Conservation (phyloP, 345 rosid genomes). For the Capsella bursapastoris region DNA sequence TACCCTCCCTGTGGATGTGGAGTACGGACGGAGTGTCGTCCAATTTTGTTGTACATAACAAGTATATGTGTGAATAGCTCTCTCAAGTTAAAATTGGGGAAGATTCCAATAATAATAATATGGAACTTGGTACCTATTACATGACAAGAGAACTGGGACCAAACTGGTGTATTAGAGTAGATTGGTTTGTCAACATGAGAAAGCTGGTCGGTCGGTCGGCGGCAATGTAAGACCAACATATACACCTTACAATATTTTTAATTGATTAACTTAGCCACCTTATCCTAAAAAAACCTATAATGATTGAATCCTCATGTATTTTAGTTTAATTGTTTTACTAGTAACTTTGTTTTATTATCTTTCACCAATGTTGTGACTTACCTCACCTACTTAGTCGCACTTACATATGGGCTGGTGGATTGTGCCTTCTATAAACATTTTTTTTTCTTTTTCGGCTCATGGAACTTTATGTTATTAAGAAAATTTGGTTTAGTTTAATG, state of each 20-base stretch:
- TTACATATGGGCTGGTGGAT: background rate
- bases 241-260: conserved; percentile 8
- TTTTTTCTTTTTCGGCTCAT: background rate
- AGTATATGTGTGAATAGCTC: background rate
- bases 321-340: background rate
- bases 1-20: too few species aligned
- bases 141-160: conserved; percentile 38
- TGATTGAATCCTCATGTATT: background rate
- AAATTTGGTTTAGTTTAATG: background rate
- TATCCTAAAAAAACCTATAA: background rate
- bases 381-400: conserved; percentile 1
- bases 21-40: background rate
- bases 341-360: too few species aligned
- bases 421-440: background rate
- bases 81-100: conserved; percentile 1
- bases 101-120: conserved; percentile 7
- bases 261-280: background rate
- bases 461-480: background rate
- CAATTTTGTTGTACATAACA: background rate
- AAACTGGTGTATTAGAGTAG: conserved; percentile 15
- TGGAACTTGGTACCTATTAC: background rate
- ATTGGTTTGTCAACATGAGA: conserved; percentile 40
- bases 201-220: conserved; percentile 38
- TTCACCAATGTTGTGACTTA: background rate
- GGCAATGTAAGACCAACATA: conserved; percentile 35